phyloP scores from a whole-genome alignment of 2,329 filamentous ascomycete genomes.

The Fulvia fulva region DNA sequence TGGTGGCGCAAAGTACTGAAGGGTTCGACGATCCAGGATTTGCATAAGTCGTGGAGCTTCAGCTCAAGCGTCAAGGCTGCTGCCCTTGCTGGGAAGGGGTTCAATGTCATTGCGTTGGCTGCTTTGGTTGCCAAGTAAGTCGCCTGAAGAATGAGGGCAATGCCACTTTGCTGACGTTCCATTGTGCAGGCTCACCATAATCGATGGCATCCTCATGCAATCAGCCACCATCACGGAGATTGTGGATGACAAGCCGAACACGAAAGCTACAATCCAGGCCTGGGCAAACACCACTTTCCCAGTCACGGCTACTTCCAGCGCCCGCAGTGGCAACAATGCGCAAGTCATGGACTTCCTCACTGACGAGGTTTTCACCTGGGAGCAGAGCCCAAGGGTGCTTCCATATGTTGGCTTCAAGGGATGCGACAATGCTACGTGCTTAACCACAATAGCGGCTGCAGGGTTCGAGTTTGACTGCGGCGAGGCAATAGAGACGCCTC shows the following conservation, averaged over 20 bases:
- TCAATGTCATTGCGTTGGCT: constrained; percentile 27
- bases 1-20: constrained; percentile 25
- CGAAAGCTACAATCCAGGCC: no score
- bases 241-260: background rate
- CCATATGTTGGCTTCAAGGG: constrained; percentile 1
- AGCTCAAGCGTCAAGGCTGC: constrained; percentile 20
- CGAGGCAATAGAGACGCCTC: background rate
- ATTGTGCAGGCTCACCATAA: background rate
- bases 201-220: constrained; percentile 3
- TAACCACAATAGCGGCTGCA: constrained; percentile 9
- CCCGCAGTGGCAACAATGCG: no score
- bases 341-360: background rate
- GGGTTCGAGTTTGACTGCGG: constrained; percentile 22
- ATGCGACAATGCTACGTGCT: constrained; percentile 11
- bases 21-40: constrained; percentile 22
- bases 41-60: constrained; percentile 24
- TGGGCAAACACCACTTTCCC: no score
- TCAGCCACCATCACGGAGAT: background rate
- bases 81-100: constrained; percentile 18
- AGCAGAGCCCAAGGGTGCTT: background rate
- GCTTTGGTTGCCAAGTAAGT: constrained; percentile 21
- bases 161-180: background rate
- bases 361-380: background rate
- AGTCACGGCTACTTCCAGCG: no score
- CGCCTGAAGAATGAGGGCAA: background rate